Evolutionary conservation across 1,284 basidiomycete genomes (phyloP), one percentile per base, ranked within the genome.

Genomic region (Apiotrichum montevideense): DNA sequence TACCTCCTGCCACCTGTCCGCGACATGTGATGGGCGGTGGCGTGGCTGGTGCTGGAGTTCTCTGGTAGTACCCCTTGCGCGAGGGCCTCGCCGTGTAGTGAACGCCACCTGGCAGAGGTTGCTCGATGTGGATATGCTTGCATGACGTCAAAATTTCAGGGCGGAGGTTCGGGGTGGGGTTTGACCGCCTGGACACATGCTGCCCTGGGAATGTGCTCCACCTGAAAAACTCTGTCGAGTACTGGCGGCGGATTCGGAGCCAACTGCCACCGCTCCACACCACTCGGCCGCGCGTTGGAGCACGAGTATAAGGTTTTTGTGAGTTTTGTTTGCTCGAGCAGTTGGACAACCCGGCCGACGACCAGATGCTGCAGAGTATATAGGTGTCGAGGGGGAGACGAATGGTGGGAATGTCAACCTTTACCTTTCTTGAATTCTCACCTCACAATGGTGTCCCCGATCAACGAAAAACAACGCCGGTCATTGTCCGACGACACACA

Each of bases 61-160:
- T 39, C 37, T 39, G 8, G 37, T 39, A 39, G 13, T 39, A 39
- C 37, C 37, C 7, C 37, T 7, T 39, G 37, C 43, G 43, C 10
- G 14, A 9, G 13, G 41, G 10, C 41, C 41, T 14, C 41, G 13
- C 10, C n/a, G n/a, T 11, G 41, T 39, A 39, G 8, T 7, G 7
- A 13, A 39, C 13, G 37, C 13, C 13, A n/a, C n/a, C 29, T 32
- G 3, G 44, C 9, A 3, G 44, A 9, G 4, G 2, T 11, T 7
- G 43, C 14, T 44, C 15, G 43, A 6, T 9, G 15, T 8, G 6
- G 29, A 34, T 3, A 33, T 46, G 32, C 34, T 46, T 13, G 13
- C 10, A 40, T 49, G 47, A 49, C 47, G 47, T 49, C 47, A n/a
- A 35, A 34, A 21, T 4, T 11, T 50, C 48, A 50, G 48, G 48